A percentile compares a stretch with the other conserved stretches of the same genome.
Evolutionary conservation across 805 yeast genomes (phyloP).

Genomic region (Suhomyces faveliae): DNA sequence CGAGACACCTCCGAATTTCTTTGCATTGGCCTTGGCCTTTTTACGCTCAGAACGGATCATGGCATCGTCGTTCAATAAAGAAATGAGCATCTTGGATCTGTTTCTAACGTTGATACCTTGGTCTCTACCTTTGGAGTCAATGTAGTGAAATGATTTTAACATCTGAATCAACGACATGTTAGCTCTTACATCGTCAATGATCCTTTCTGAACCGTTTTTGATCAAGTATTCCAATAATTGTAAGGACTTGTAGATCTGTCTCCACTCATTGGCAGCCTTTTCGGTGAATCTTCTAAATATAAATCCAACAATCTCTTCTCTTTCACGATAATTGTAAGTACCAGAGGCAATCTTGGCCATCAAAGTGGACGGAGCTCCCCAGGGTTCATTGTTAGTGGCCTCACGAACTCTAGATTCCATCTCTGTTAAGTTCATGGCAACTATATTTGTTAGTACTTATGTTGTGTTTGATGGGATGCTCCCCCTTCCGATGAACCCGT

Average conservation of each 20-base stretch:
- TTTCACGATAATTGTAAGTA: constrained; percentile 79
- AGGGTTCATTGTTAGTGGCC: constrained; percentile 98
- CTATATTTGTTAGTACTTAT: constrained; percentile 19
- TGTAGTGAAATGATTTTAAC: constrained; percentile 91
- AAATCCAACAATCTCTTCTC: constrained; percentile 77
- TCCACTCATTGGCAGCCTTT: constrained; percentile 94
- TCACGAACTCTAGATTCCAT: constrained; percentile 96
- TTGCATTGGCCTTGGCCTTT: constrained; percentile 82
- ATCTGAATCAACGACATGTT: constrained; percentile 77
- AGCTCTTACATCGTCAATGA: constrained; percentile 90
- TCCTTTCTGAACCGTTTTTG: constrained; percentile 90
- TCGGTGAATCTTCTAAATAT: constrained; percentile 89
- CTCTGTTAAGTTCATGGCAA: constrained; percentile 92
- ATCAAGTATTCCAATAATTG: constrained; percentile 89
- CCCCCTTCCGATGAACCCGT: constrained; percentile 1
- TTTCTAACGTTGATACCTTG: constrained; percentile 95
- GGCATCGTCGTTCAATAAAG: constrained; percentile 72
- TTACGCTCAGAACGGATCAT: constrained; percentile 80
- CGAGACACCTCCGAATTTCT: constrained; percentile 80
- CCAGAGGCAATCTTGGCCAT: constrained; percentile 97
- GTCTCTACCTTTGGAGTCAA: constrained; percentile 90
- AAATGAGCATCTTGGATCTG: constrained; percentile 74
- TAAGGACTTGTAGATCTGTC: constrained; percentile 93
- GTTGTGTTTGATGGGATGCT: neutral
- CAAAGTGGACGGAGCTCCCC: constrained; percentile 91